Conservation (phyloP, 2,329 filamentous ascomycete genomes). For the Diaporthe sp. region DNA sequence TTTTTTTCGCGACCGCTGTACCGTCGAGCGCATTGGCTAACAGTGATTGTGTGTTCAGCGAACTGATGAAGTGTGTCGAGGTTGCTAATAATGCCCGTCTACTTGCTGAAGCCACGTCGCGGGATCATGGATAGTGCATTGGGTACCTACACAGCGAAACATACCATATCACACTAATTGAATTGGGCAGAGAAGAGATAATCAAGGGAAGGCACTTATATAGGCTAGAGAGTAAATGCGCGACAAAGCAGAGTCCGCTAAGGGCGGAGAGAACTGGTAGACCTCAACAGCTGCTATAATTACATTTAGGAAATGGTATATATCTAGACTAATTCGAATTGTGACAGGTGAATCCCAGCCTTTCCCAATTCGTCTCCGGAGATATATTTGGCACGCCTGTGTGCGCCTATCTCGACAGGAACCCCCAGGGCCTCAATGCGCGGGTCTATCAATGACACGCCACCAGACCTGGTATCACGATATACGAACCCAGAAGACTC, state of each 20-base stretch:
- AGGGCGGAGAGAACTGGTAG: neutral
- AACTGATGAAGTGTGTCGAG: too few species aligned
- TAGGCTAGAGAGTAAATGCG: neutral
- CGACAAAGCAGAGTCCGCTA: neutral
- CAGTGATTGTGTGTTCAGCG: too few species aligned
- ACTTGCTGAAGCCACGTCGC: neutral
- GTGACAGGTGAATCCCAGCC: neutral
- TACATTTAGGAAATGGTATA: neutral
- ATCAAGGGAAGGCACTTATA: neutral
- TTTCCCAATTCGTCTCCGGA: neutral
- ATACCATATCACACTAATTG: neutral
- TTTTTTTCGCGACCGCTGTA: too few species aligned
- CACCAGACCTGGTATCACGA: neutral
- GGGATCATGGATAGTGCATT: neutral
- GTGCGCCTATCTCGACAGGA: too few species aligned
- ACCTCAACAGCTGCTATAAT: neutral
- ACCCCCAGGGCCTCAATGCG: neutral
- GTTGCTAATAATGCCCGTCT: neutral
- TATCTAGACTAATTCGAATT: neutral
- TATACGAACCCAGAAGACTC: neutral
- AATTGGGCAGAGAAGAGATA: neutral
- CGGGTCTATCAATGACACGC: neutral
- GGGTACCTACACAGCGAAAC: neutral
- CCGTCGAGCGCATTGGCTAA: too few species aligned
- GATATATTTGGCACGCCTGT: accelerated